Conservation (phyloP, 345 rosid genomes). For the Brassica nigra region DNA sequence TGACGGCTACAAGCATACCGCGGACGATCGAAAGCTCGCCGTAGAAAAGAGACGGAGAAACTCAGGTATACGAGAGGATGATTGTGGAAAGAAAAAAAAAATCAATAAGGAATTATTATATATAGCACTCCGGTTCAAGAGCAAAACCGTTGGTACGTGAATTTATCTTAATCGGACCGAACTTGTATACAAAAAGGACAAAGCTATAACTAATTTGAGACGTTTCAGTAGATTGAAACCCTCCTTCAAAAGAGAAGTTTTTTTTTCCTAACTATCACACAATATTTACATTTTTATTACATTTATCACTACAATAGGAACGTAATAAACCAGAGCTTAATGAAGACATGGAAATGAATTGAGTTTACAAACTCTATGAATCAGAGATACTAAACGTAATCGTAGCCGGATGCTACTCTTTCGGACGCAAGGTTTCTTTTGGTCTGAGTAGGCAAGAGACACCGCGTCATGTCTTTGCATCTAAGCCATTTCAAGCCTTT, state of each 20-base stretch:
- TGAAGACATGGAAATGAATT: conserved; percentile 21
- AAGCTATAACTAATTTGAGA: neutral
- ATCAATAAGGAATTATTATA: neutral
- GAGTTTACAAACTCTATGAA: conserved; percentile 23
- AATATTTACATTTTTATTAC: conserved; percentile 37
- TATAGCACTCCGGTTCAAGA: conserved; percentile 25
- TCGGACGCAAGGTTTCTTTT: conserved; percentile 57
- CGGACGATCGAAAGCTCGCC: neutral
- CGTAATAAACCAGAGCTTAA: conserved; percentile 15
- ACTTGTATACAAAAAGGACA: neutral
- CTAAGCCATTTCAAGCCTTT: conserved; percentile 57
- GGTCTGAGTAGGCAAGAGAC: conserved; percentile 59
- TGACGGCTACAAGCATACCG: neutral
- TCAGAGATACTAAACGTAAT: conserved; percentile 49
- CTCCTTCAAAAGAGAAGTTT: neutral
- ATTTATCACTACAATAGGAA: conserved; percentile 9
- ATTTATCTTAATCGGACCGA: neutral
- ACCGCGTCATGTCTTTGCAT: conserved; percentile 65
- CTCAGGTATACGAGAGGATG: conserved; percentile 1
- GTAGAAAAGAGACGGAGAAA: conserved; percentile 17
- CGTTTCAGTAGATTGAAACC: neutral
- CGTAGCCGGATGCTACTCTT: conserved; percentile 46
- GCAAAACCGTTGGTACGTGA: conserved; percentile 1
- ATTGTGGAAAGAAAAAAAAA: neutral
- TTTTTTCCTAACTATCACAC: conserved; percentile 7